Conservation (phyloP, 2,329 filamentous ascomycete species). For the Exophiala oligosperma region DNA sequence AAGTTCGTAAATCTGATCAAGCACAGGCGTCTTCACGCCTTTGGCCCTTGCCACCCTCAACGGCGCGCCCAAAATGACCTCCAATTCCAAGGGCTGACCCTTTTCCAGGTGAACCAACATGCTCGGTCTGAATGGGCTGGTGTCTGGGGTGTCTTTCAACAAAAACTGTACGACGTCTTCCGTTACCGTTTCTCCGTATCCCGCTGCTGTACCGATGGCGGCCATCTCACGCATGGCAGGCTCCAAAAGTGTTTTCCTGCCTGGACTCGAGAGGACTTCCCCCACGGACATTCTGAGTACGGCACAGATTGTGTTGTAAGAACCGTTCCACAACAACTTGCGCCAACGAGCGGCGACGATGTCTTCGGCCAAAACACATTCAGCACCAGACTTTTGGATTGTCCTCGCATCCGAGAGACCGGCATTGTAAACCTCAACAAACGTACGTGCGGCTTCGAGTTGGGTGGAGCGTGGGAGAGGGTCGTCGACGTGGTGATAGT, state of each 20-base stretch:
- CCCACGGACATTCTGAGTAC: slow-evolving; percentile 53
- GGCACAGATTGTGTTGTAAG: slow-evolving; percentile 54
- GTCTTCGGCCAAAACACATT: slow-evolving; percentile 38
- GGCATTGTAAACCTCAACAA: slow-evolving; percentile 49
- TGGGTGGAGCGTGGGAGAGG: slow-evolving; percentile 13
- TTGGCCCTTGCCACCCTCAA: slow-evolving; percentile 49
- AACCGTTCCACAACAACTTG: slow-evolving; percentile 51
- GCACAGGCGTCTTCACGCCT: slow-evolving; percentile 42
- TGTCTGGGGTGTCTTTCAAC: slow-evolving; percentile 52
- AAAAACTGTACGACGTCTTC: slow-evolving; percentile 46
- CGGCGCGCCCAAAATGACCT: slow-evolving; percentile 59
- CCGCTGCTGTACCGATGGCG: slow-evolving; percentile 44
- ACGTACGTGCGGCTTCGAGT: slow-evolving; percentile 38
- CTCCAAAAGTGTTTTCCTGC: slow-evolving; percentile 48
- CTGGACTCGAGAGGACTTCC: slow-evolving; percentile 47
- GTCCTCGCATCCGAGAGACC: slow-evolving; percentile 16
- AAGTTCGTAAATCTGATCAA: slow-evolving; percentile 30
- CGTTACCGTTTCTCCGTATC: slow-evolving; percentile 42
- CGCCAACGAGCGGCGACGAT: slow-evolving; percentile 33
- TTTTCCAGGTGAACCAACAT: slow-evolving; percentile 43
- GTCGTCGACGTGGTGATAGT: slow-evolving; percentile 35
- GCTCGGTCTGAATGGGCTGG: slow-evolving; percentile 52
- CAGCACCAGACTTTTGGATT: slow-evolving; percentile 39
- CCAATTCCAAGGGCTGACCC: slow-evolving; percentile 57
- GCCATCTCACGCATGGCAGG: slow-evolving; percentile 57